These are phyloP conservation scores for Lactifluus hygrophoroides DNA, from an alignment of 768 basidiomycete genomes.

Conservation along the genomic window DNA sequence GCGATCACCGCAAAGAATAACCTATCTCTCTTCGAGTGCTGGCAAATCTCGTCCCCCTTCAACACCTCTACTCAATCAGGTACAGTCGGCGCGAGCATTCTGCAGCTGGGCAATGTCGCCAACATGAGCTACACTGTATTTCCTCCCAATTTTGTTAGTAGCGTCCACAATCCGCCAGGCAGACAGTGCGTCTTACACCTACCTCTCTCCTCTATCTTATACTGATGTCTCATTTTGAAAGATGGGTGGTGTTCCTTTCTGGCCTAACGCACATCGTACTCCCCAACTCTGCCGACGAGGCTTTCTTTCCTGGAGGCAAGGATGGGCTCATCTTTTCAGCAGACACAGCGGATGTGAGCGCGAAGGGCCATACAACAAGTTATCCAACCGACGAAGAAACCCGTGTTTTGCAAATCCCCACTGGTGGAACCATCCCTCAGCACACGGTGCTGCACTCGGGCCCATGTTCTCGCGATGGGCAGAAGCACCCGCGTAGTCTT, in stretches of 20 bases:
- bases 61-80: conserved; percentile 21
- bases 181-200: conserved; percentile 22
- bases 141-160: conserved; percentile 43
- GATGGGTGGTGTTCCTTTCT: conserved; percentile 23
- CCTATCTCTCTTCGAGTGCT: conserved; percentile 23
- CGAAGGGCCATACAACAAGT: conserved; percentile 21
- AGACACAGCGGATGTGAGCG: conserved; percentile 15
- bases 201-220: not conserved
- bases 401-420: conserved; percentile 23
- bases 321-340: conserved; percentile 22
- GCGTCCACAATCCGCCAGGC: conserved; percentile 45
- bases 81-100: conserved; percentile 22
- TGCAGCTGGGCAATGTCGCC: conserved; percentile 23
- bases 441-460: conserved; percentile 22
- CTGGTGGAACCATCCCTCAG: conserved; percentile 19
- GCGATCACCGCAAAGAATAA: conserved; percentile 7
- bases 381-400: conserved; percentile 22
- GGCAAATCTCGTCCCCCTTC: conserved; percentile 24
- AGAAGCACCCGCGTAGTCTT: not conserved
- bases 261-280: conserved; percentile 24
- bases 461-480: conserved; percentile 11
- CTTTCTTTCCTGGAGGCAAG: conserved; percentile 19
- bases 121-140: conserved; percentile 25
- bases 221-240: not conserved
- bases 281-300: conserved; percentile 16